Percentiles rank a stretch among this genome's conserved stretches.
Evolutionary conservation across 2,329 filamentous ascomycete species (phyloP).

Genomic region (Alternaria sp.): DNA sequence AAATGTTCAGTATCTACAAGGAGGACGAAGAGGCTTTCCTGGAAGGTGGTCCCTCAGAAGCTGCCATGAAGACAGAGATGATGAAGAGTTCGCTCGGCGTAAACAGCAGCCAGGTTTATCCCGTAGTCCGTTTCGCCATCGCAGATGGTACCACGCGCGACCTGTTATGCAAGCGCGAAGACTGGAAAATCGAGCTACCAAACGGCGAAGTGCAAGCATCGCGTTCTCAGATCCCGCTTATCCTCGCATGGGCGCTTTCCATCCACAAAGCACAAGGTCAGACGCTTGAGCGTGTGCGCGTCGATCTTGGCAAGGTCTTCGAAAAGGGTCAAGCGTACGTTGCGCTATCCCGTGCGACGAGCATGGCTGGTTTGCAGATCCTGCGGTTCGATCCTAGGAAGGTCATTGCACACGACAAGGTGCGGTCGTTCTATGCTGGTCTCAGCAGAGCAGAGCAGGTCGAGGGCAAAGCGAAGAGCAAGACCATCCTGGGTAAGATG

Average conservation of each 20-base stretch:
- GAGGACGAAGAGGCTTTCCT: slow-evolving; percentile 66
- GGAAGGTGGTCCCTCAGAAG: slow-evolving; percentile 56
- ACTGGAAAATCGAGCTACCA: slow-evolving; percentile 97
- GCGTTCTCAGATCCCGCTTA: slow-evolving; percentile 78
- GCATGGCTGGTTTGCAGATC: slow-evolving; percentile 86
- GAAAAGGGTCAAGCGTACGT: slow-evolving; percentile 99
- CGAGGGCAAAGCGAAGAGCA: slow-evolving; percentile 46
- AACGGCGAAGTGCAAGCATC: slow-evolving; percentile 93
- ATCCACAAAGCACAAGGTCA: slow-evolving; percentile 99
- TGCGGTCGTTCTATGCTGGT: slow-evolving; percentile 84
- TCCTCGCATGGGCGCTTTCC: slow-evolving; percentile 94
- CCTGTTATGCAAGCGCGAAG: slow-evolving; percentile 84
- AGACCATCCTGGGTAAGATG: slow-evolving; percentile 43
- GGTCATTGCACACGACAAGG: slow-evolving; percentile 92
- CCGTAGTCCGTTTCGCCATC: slow-evolving; percentile 83
- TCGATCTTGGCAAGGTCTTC: slow-evolving; percentile 90
- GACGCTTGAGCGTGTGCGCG: slow-evolving; percentile 91
- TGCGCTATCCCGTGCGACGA: slow-evolving; percentile 90
- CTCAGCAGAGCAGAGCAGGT: slow-evolving; percentile 74
- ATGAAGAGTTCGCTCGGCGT: slow-evolving; percentile 59
- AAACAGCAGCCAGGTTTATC: slow-evolving; percentile 69
- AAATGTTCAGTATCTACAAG: slow-evolving; percentile 67
- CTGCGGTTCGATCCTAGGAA: slow-evolving; percentile 87
- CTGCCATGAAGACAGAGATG: slow-evolving; percentile 54
- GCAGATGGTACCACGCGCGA: slow-evolving; percentile 79